These are phyloP conservation scores for Amanita rimosa DNA, from an alignment of 768 basidiomycete species.

Conservation along the genomic window DNA sequence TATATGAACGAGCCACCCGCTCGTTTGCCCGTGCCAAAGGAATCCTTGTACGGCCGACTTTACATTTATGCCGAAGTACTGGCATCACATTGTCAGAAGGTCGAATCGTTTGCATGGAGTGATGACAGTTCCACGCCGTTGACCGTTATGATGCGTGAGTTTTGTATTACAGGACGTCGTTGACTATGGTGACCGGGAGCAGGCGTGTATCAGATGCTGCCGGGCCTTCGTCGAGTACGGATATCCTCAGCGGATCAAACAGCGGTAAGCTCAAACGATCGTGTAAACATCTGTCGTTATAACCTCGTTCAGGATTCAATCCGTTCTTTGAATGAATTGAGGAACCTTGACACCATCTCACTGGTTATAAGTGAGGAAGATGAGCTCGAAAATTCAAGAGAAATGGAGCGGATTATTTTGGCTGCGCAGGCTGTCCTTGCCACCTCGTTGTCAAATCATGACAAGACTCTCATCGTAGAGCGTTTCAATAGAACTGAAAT, in stretches of 20 bases:
- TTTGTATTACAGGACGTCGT: too few species aligned
- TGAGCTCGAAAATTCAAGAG: not conserved
- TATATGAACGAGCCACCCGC: not conserved
- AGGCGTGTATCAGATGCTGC: not conserved
- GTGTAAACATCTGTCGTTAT: not conserved
- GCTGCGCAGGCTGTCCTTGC: not conserved
- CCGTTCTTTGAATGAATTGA: not conserved
- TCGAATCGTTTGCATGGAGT: not conserved
- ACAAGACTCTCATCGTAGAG: too few species aligned
- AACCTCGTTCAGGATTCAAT: not conserved
- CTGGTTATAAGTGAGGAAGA: not conserved
- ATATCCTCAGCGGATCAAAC: not conserved
- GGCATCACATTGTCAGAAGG: not conserved
- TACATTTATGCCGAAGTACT: not conserved
- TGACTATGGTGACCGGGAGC: too few species aligned
- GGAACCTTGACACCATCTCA: not conserved
- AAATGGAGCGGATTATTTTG: not conserved
- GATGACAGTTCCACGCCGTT: not conserved
- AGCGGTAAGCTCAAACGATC: not conserved
- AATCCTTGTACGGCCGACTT: too few species aligned
- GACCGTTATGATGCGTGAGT: not conserved
- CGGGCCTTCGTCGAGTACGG: not conserved
- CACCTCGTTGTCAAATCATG: too few species aligned
- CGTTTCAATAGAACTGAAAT: too few species aligned
- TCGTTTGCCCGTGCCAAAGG: not conserved